A percentile compares a stretch with the other conserved stretches of the same genome.
Evolutionary conservation across 2,329 filamentous ascomycete genomes (phyloP).

Genomic region (Xylaria sp.): DNA sequence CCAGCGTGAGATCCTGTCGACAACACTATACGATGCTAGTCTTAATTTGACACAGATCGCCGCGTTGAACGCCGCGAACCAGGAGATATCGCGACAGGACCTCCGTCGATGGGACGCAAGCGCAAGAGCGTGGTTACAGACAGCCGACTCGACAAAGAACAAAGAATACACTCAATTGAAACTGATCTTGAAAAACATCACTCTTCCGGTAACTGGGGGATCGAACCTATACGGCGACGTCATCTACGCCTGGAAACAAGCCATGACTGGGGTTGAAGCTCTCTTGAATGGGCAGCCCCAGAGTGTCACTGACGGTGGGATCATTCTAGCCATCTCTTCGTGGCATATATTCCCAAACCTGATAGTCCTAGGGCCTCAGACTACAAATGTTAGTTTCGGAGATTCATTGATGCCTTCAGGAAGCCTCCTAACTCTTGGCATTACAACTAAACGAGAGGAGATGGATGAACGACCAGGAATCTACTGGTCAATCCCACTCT

Average conservation of each 20-base stretch:
- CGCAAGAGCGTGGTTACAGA: not conserved
- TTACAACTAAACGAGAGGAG: not conserved
- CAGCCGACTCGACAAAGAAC: slow-evolving; percentile 4
- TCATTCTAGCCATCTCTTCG: slow-evolving; percentile 26
- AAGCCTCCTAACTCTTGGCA: slow-evolving; percentile 22
- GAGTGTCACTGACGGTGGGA: slow-evolving; percentile 12
- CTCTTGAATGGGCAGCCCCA: slow-evolving; percentile 22
- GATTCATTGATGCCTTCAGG: slow-evolving; percentile 3
- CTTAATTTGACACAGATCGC: too few species aligned
- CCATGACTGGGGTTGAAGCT: slow-evolving; percentile 11
- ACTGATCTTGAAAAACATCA: slow-evolving; percentile 2
- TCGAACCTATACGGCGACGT: not conserved
- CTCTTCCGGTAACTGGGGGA: slow-evolving; percentile 4
- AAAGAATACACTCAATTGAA: not conserved
- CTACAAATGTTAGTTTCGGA: slow-evolving; percentile 16
- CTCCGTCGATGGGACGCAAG: slow-evolving; percentile 21
- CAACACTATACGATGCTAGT: not conserved
- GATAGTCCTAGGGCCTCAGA: slow-evolving; percentile 4
- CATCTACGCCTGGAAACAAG: slow-evolving; percentile 2
- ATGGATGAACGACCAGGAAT: not conserved
- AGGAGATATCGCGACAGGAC: slow-evolving; percentile 6
- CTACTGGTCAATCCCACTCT: not conserved
- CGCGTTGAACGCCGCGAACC: slow-evolving; percentile 4
- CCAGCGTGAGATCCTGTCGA: not conserved
- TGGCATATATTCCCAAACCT: slow-evolving; percentile 33